Conservation (phyloP, 2,329 filamentous ascomycete genomes). For the Trichoderma koningiopsis region DNA sequence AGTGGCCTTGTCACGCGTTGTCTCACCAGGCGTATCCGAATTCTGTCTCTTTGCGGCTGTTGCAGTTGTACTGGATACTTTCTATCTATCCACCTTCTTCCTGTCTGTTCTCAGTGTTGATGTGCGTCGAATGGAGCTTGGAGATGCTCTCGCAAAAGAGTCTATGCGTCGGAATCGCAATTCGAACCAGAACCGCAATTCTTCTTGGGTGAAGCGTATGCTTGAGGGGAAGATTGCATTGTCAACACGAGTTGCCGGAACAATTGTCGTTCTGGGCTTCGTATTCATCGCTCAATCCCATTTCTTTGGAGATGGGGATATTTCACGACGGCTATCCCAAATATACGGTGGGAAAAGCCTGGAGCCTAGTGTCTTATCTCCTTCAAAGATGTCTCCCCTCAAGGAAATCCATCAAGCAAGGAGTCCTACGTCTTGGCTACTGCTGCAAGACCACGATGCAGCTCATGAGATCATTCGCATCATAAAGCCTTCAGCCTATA, state of each 20-base stretch:
- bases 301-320: slow-evolving; percentile 65
- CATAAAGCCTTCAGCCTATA: slow-evolving; percentile 70
- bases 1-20: slow-evolving; percentile 64
- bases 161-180: slow-evolving; percentile 46
- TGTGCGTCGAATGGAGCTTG: slow-evolving; percentile 73
- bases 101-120: slow-evolving; percentile 78
- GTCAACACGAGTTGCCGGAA: slow-evolving; percentile 74
- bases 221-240: slow-evolving; percentile 65
- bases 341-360: slow-evolving; percentile 30
- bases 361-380: slow-evolving; percentile 35
- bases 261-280: slow-evolving; percentile 71
- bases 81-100: slow-evolving; percentile 80
- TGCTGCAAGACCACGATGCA: slow-evolving; percentile 76
- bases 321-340: slow-evolving; percentile 37
- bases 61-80: slow-evolving; percentile 74
- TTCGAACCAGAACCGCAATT: slow-evolving; percentile 32
- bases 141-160: slow-evolving; percentile 67
- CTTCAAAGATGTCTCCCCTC: slow-evolving; percentile 46
- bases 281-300: slow-evolving; percentile 76
- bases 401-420: slow-evolving; percentile 71
- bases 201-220: slow-evolving; percentile 61
- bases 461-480: slow-evolving; percentile 75
- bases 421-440: slow-evolving; percentile 75
- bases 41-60: slow-evolving; percentile 78
- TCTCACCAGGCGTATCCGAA: slow-evolving; percentile 69